Evolutionary conservation across 768 basidiomycete species (phyloP).

Genomic region (Chalciporus chontae): DNA sequence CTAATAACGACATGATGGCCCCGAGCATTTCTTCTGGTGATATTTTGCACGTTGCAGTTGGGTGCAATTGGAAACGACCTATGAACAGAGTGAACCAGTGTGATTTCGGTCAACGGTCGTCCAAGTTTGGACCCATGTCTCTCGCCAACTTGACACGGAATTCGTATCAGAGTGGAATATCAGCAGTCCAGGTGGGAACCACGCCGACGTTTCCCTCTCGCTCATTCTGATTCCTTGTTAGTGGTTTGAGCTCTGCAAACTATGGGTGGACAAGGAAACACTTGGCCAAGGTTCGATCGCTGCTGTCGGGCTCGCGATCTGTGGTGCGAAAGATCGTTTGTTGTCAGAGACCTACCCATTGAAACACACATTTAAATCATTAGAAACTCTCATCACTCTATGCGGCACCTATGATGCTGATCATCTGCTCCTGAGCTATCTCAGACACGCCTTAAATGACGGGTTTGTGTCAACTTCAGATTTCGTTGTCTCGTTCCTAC

Average conservation of each 20-base stretch:
- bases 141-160: constrained; percentile 68
- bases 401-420: constrained; percentile 71
- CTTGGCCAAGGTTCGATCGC: constrained; percentile 34
- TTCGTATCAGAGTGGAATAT: constrained; percentile 67
- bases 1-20: background rate
- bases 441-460: constrained; percentile 55
- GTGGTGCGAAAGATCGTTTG: constrained; percentile 40
- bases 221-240: constrained; percentile 25
- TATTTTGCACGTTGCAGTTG: too few relatives aligned
- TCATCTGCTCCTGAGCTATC: constrained; percentile 61
- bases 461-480: constrained; percentile 53
- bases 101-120: too few relatives aligned
- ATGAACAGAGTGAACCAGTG: too few relatives aligned
- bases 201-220: background rate
- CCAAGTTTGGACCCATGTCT: constrained; percentile 53
- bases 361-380: background rate
- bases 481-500: constrained; percentile 65
- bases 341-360: constrained; percentile 1
- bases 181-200: constrained; percentile 55
- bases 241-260: constrained; percentile 67
- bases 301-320: constrained; percentile 52
- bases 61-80: too few relatives aligned
- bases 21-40: too few relatives aligned
- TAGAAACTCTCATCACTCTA: constrained; percentile 68
- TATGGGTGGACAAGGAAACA: constrained; percentile 53